Evolutionary conservation across 1,284 basidiomycete species (phyloP), one percentile per base, ranked within the genome.

Genomic region (Neonothopanus nambi): DNA sequence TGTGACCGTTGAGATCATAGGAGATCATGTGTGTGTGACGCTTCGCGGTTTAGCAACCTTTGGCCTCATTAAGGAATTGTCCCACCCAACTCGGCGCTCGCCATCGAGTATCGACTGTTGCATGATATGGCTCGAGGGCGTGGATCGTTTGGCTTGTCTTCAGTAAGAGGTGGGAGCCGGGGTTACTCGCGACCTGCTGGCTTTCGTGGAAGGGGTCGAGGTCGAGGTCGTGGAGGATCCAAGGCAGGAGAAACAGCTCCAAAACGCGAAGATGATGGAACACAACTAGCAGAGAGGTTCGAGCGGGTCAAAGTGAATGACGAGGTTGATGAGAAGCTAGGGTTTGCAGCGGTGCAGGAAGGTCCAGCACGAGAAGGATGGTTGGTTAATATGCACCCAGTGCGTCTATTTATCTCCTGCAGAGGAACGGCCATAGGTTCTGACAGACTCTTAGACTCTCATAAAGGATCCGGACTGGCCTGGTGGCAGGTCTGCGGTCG

Each of bases 321-420:
- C 68, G 93, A 95, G 65, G 84, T 98, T 24, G 96, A 99, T 65
- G 93, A 93, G 69, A 92, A 90, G 67, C 77, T 99, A 24, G 97
- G 97, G 0, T 99, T 99, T 70, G 77, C 78, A 40, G 77, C 87
- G 52, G 77, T 91, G 50, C 85, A 92, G 58, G 87, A 89, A 61
- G 93, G 92, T 0, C 73, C 79, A 7, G 74, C 74, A 60, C 82
- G 77, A 62, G 89, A 92, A 54, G 95, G 93, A 1, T 99, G 97
- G 97, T 77, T 99, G 66, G 88, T 99, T 57, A 98, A 98, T 69
- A 99, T 99, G 95, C 96, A 97, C 69, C 93, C 95, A 54, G 92
- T 94, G 65, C 63, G 89, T 76, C 41, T 52, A 42, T 11, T 56
- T n/a, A 51, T 40, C n/a, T 17, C 46, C 13, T n/a, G 40, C 37